These are phyloP conservation scores for Artomyces pyxidatus DNA, from an alignment of 768 basidiomycete species.

Conservation along the genomic window DNA sequence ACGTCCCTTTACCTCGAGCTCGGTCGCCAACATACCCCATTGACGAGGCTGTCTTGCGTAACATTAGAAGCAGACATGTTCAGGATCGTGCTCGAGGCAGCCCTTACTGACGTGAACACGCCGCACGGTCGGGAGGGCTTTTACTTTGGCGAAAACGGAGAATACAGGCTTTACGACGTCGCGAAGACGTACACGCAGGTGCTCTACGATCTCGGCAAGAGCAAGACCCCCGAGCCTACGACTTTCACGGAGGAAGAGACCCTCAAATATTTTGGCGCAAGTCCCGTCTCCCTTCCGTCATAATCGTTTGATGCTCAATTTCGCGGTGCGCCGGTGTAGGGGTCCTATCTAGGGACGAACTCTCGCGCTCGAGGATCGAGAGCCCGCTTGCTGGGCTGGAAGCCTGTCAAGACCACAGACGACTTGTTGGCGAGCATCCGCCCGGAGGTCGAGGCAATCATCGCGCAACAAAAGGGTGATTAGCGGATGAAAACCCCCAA, in stretches of 20 bases:
- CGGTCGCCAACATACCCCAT: not conserved
- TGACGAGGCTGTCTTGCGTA: not conserved
- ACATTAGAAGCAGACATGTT: conserved; percentile 36
- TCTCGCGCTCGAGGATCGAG: conserved; percentile 37
- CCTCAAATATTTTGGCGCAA: conserved; percentile 27
- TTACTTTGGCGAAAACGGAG: conserved; percentile 27
- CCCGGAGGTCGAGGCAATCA: conserved; percentile 31
- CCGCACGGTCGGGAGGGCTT: conserved; percentile 29
- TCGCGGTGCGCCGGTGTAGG: conserved; percentile 7
- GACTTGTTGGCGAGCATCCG: conserved; percentile 44
- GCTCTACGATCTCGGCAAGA: conserved; percentile 24
- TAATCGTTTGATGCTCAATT: not conserved
- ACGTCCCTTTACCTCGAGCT: not conserved
- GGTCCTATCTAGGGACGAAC: conserved; percentile 22
- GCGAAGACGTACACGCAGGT: conserved; percentile 29
- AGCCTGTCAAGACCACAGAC: conserved; percentile 36
- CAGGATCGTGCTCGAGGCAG: conserved; percentile 32
- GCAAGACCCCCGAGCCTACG: conserved; percentile 32
- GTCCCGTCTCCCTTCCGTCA: not conserved
- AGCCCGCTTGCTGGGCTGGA: conserved; percentile 42
- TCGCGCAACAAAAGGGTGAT: too few species aligned
- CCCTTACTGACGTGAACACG: conserved; percentile 17
- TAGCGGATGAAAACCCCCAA: too few species aligned
- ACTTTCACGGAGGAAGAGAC: conserved; percentile 35
- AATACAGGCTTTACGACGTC: conserved; percentile 27